These are phyloP conservation scores for Wickerhamomyces hampshirensis DNA, from an alignment of 805 yeast species.

Conservation along the genomic window DNA sequence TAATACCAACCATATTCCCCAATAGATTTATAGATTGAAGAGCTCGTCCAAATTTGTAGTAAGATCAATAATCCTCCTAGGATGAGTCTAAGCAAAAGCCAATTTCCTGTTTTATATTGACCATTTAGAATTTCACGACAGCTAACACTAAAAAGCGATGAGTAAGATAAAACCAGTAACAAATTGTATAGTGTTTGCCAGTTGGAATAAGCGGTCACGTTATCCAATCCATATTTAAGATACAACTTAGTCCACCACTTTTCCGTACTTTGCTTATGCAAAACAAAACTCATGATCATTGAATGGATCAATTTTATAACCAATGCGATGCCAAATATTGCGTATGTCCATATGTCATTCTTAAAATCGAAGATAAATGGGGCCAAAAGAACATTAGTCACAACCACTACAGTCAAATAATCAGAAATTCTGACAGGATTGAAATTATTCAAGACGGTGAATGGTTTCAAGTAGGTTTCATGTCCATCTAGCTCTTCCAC, in stretches of 20 bases:
- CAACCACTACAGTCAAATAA: slow-evolving; percentile 40
- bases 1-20: slow-evolving; percentile 90
- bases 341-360: slow-evolving; percentile 23
- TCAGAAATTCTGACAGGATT: slow-evolving; percentile 62
- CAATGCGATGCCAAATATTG: slow-evolving; percentile 27
- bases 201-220: slow-evolving; percentile 60
- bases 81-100: slow-evolving; percentile 49
- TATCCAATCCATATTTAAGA: slow-evolving; percentile 59
- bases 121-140: slow-evolving; percentile 27
- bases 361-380: slow-evolving; percentile 34
- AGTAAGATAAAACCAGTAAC: slow-evolving; percentile 50
- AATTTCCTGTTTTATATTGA: slow-evolving; percentile 30
- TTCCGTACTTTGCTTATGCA: slow-evolving; percentile 53
- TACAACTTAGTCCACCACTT: slow-evolving; percentile 63
- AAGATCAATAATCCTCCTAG: slow-evolving; percentile 51
- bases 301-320: slow-evolving; percentile 50
- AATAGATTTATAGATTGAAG: slow-evolving; percentile 62
- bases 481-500: slow-evolving; percentile 32
- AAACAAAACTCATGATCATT: slow-evolving; percentile 42
- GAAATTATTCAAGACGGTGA: slow-evolving; percentile 56
- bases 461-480: slow-evolving; percentile 44
- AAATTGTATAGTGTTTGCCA: slow-evolving; percentile 66
- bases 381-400: slow-evolving; percentile 36
- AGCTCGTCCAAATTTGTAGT: slow-evolving; percentile 65
- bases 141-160: slow-evolving; percentile 40